These are phyloP conservation scores for Solanum paucissectum DNA, from an alignment of 257 asterid species.

Conservation along the genomic window DNA sequence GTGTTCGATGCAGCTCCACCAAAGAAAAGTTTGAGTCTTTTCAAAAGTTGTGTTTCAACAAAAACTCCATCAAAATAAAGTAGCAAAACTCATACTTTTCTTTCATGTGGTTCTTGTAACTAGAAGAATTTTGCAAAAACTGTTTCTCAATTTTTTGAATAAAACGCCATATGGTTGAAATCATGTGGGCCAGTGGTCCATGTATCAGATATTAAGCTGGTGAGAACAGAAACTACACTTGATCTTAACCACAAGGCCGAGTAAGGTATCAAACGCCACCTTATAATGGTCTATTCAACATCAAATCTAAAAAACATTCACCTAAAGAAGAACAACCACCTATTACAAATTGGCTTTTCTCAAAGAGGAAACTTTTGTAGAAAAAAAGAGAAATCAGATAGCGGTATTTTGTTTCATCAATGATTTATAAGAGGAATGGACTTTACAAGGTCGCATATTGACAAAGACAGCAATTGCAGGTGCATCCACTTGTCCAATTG, in stretches of 20 bases:
- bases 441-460: neutral
- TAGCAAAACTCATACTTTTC: neutral
- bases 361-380: neutral
- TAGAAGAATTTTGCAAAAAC: neutral
- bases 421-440: neutral
- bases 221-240: conserved; percentile 30
- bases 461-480: neutral
- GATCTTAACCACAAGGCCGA: conserved; percentile 38
- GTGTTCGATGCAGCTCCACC: neutral
- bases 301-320: neutral
- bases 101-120: neutral
- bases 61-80: neutral
- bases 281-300: neutral
- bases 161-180: neutral
- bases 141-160: neutral
- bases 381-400: neutral
- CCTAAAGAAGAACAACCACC: neutral
- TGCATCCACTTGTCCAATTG: neutral
- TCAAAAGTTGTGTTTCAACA: neutral
- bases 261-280: neutral
- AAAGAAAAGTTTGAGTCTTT: neutral
- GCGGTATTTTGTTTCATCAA: neutral
- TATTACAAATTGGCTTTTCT: neutral
- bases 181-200: neutral
- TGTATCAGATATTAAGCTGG: conserved; percentile 22